These are phyloP conservation scores for Verticillium nubilum DNA, from an alignment of 2,329 filamentous ascomycete species.

Conservation along the genomic window DNA sequence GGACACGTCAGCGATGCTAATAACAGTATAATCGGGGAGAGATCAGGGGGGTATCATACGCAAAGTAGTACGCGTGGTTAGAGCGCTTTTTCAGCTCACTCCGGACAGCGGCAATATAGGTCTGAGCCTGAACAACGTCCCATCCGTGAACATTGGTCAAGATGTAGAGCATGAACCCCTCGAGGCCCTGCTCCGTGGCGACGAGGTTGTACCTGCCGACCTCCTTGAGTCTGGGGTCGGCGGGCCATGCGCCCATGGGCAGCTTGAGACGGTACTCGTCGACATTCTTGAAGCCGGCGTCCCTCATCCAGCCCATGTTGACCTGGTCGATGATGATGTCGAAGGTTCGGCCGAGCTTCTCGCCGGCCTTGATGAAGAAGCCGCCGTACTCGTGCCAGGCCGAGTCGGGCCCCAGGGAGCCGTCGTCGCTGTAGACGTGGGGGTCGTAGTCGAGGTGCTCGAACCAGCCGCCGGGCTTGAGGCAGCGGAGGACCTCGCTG, in stretches of 20 bases:
- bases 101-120: not conserved
- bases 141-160: not conserved
- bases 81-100: constrained; percentile 1
- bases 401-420: constrained; percentile 6
- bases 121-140: not conserved
- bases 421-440: constrained; percentile 1
- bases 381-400: constrained; percentile 16
- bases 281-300: constrained; percentile 33
- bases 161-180: constrained; percentile 14
- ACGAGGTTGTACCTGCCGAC: constrained; percentile 27
- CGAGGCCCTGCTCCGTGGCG: constrained; percentile 21
- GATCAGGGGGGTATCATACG: not conserved
- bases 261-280: constrained; percentile 32
- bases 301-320: constrained; percentile 17
- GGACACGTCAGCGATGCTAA: no score
- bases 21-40: no score
- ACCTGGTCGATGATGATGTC: constrained; percentile 9
- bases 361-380: constrained; percentile 18
- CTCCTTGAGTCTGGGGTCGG: constrained; percentile 35
- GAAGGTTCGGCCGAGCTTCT: constrained; percentile 21
- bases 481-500: constrained; percentile 28
- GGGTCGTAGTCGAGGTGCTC: constrained; percentile 23
- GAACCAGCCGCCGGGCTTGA: constrained; percentile 28
- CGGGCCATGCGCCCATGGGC: constrained; percentile 41
- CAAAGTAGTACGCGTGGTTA: not conserved